These are phyloP conservation scores for Pogostemon cablin DNA, from an alignment of 257 asterid genomes.

Conservation along the genomic window DNA sequence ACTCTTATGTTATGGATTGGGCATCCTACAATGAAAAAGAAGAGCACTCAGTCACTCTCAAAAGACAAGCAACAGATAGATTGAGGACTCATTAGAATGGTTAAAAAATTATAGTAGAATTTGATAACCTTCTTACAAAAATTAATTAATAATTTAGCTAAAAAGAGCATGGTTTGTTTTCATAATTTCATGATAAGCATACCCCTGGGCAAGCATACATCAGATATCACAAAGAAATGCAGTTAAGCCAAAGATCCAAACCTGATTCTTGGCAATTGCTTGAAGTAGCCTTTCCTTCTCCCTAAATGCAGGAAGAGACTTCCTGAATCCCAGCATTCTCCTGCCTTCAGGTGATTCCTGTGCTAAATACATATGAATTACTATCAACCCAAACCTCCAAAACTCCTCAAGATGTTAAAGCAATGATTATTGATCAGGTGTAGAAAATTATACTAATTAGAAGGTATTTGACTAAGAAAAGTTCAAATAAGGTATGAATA, in stretches of 20 bases:
- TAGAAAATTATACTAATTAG: conserved; percentile 3
- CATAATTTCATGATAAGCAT: conserved; percentile 9
- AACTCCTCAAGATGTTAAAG: conserved; percentile 15
- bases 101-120: not conserved
- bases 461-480: conserved; percentile 1
- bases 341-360: conserved; percentile 97
- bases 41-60: not conserved
- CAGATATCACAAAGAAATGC: conserved; percentile 20
- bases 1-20: conserved; percentile 6
- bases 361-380: conserved; percentile 9
- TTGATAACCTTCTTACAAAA: conserved; percentile 22
- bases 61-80: conserved; percentile 23
- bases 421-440: not conserved
- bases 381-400: conserved; percentile 7
- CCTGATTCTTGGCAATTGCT: conserved; percentile 97
- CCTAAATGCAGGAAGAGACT: conserved; percentile 86
- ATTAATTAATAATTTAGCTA: not conserved
- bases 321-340: conserved; percentile 82
- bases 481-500: not conserved
- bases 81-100: not conserved
- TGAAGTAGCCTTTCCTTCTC: conserved; percentile 96
- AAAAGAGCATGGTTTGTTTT: conserved; percentile 9
- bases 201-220: conserved; percentile 13
- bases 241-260: conserved; percentile 32
- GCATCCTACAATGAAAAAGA: conserved; percentile 2